A percentile compares a stretch with the other conserved stretches of the same genome.
Evolutionary conservation across 805 yeast genomes (phyloP).

Genomic region (Ogataea degrootiae): DNA sequence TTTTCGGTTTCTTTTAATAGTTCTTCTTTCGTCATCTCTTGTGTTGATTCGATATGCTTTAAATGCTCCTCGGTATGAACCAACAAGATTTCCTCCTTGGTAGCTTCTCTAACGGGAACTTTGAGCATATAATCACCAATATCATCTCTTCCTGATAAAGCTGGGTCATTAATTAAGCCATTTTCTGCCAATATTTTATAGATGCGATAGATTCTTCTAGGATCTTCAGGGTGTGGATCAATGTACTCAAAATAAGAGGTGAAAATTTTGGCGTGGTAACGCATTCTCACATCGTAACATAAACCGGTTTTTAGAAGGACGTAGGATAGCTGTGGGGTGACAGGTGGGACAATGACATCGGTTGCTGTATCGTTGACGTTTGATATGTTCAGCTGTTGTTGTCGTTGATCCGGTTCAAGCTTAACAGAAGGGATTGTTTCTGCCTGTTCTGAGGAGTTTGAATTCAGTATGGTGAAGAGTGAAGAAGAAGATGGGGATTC

Average conservation of each 20-base stretch:
- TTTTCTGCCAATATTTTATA: slow-evolving; percentile 93
- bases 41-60: slow-evolving; percentile 68
- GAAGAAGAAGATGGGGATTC: not conserved
- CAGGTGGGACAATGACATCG: slow-evolving; percentile 47
- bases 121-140: slow-evolving; percentile 86
- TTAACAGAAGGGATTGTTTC: not conserved
- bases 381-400: too few species aligned
- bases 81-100: slow-evolving; percentile 74
- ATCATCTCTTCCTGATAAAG: slow-evolving; percentile 63
- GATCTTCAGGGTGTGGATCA: slow-evolving; percentile 99
- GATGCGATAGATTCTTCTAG: slow-evolving; percentile 89
- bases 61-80: slow-evolving; percentile 85
- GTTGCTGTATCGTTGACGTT: not conserved
- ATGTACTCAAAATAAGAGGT: slow-evolving; percentile 90
- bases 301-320: slow-evolving; percentile 83
- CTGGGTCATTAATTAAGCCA: slow-evolving; percentile 79
- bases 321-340: slow-evolving; percentile 64
- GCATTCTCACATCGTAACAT: slow-evolving; percentile 94
- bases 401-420: not conserved
- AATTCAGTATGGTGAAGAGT: not conserved
- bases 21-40: slow-evolving; percentile 70
- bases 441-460: not conserved
- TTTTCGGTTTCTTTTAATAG: slow-evolving; percentile 78
- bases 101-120: slow-evolving; percentile 87
- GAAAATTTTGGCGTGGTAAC: slow-evolving; percentile 93